Base-by-base conservation (phyloP, 2,329 filamentous ascomycete genomes). In the Curvularia hawaiiensis region DNA sequence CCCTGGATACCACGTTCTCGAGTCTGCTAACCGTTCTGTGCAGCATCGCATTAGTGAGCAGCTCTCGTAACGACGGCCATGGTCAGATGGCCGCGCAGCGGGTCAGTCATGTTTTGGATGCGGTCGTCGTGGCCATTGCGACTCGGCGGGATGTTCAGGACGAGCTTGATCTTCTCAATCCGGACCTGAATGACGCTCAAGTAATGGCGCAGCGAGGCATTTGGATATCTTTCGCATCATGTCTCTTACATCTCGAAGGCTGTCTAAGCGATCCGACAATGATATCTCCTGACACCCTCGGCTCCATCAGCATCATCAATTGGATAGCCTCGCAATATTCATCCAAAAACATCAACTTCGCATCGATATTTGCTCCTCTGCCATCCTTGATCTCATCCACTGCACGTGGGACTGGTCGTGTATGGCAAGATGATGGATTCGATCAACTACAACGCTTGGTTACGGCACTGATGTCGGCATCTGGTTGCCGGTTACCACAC, bases 341-440 rank as follows among this genome's bases (percentile, higher is more conserved):
- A 39, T 60, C 61, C 3, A 59, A 59, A 6, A 52, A 64, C n/a
- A 56, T 65, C 41, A 65, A 72, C 20, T 49, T 63, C 3, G 68
- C 65, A 11, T 54, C 67, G 0, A 56, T 65, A 7, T 49, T 75
- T 1, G 62, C 63, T 9, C 68, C 64, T 43, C 54, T 76, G 16
- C 68, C 73, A 5, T 50, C 56, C 18, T 68, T 77, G 22, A 58
- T 75, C 14, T 73, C 70, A 12, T 70, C 72, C 0, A 70, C 64
- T 16, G 71, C 74, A 31, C 72, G 70, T 6, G 74, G 71, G 38
- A 71, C 72, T 11, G 76, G 75, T n/a, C 70, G 69, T 35, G 70
- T 73, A 33, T 71, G 63, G 66, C 66, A 66, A 44, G 68, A 72
- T 26, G 67, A 74, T 35, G 75, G 75, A 6, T 75, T 76, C 31